Percentiles rank a stretch among this genome's conserved stretches.
Evolutionary conservation across 495 filamentous ascomycete species (phyloP).

Genomic region (Alectoria sarmentosa): DNA sequence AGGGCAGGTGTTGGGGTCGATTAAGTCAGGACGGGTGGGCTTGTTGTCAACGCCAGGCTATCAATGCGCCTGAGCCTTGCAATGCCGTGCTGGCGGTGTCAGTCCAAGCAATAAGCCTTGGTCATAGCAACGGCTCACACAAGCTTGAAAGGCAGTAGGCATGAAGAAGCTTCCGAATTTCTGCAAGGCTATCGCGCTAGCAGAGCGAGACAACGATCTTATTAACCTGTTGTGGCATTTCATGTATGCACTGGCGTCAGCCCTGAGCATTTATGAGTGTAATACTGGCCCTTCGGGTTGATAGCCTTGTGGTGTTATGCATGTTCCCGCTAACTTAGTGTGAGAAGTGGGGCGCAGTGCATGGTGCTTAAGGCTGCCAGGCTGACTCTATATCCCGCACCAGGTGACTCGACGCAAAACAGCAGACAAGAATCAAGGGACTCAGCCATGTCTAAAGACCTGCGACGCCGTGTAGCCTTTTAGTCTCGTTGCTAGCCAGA

Average conservation of each 20-base stretch:
- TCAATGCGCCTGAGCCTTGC: not conserved
- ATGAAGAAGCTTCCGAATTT: not conserved
- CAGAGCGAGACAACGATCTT: not conserved
- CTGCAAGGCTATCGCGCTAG: not conserved
- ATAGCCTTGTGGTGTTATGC: not conserved
- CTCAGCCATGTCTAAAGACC: not conserved
- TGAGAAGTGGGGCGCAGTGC: not conserved
- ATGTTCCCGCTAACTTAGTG: not conserved
- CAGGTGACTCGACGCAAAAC: not conserved
- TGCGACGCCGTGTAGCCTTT: not conserved
- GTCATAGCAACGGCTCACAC: not conserved
- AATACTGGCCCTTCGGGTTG: not conserved
- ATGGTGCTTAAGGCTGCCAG: constrained; percentile 6
- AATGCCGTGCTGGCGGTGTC: not conserved
- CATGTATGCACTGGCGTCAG: not conserved
- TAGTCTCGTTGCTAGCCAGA: not conserved
- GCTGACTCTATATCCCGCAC: constrained; percentile 5
- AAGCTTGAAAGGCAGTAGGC: not conserved
- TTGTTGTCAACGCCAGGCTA: not conserved
- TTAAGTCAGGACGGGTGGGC: not conserved
- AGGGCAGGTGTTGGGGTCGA: not conserved
- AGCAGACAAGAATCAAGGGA: not conserved
- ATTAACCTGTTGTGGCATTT: not conserved
- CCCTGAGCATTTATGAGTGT: not conserved
- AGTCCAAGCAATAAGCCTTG: not conserved